Percentiles rank a stretch among this genome's conserved stretches.
Conservation (phyloP, 768 basidiomycete species). For the Pulveroboletus sp. region DNA sequence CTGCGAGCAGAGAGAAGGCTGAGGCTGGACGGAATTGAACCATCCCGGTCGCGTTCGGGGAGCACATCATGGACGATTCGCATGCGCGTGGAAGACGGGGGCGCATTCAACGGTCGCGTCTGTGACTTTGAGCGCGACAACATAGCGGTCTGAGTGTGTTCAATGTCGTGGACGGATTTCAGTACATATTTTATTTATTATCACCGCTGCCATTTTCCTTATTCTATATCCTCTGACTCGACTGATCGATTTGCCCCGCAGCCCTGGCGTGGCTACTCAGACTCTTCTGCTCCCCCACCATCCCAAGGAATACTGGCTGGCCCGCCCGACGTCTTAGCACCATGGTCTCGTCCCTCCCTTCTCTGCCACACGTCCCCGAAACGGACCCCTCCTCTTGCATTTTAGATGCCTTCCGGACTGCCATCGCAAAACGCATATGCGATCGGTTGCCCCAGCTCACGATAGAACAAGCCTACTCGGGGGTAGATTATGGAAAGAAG, state of each 20-base stretch:
- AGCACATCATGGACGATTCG: slow-evolving; percentile 16
- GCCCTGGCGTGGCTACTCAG: slow-evolving; percentile 9
- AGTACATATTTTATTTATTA: background rate
- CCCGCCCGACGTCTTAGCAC: slow-evolving; percentile 7
- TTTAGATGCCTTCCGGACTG: slow-evolving; percentile 75
- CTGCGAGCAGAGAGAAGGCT: slow-evolving; percentile 32
- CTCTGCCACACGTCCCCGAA: slow-evolving; percentile 38
- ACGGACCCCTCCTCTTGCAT: slow-evolving; percentile 62
- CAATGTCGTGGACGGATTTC: background rate
- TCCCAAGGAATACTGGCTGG: background rate
- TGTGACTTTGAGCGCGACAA: slow-evolving; percentile 27
- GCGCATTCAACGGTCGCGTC: slow-evolving; percentile 1
- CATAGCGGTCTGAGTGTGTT: background rate
- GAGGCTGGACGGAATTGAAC: slow-evolving; percentile 24
- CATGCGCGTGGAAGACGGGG: slow-evolving; percentile 16
- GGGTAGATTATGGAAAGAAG: slow-evolving; percentile 89
- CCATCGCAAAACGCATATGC: slow-evolving; percentile 69
- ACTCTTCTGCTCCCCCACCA: background rate
- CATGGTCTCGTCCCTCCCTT: slow-evolving; percentile 34
- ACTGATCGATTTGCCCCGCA: background rate
- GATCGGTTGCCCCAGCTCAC: slow-evolving; percentile 61
- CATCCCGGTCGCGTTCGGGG: slow-evolving; percentile 21
- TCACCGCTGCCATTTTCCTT: background rate
- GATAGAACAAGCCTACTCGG: slow-evolving; percentile 74
- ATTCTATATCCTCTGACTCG: no score